Conservation (phyloP, 768 basidiomycete species). For the Mycena albidolilacea region DNA sequence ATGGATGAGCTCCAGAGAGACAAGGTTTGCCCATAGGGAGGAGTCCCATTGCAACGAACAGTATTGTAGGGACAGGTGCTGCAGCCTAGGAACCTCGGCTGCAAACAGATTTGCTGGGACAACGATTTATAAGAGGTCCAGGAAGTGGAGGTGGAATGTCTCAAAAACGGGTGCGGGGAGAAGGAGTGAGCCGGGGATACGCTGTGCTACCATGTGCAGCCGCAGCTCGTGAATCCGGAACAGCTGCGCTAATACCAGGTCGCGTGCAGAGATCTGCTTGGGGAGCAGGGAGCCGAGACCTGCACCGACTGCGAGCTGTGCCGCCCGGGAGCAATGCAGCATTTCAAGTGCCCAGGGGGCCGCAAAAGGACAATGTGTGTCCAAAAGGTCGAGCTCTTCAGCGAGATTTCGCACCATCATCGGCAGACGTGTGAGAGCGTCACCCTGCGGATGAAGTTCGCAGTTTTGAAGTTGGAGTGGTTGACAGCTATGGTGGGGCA, state of each 20-base stretch:
- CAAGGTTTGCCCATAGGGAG: conserved; percentile 24
- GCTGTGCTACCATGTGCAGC: neutral
- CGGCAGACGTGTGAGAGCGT: conserved; percentile 28
- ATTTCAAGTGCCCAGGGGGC: conserved; percentile 36
- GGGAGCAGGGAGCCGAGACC: neutral
- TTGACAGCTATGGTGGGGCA: conserved; percentile 15
- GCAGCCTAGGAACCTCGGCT: conserved; percentile 14
- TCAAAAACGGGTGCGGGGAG: conserved; percentile 21
- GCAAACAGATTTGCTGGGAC: conserved; percentile 4
- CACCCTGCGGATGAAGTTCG: conserved; percentile 7
- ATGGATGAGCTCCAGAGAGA: conserved; percentile 28
- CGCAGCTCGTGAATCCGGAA: conserved; percentile 23
- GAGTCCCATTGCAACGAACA: neutral
- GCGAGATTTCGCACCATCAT: conserved; percentile 29
- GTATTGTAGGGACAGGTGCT: conserved; percentile 21
- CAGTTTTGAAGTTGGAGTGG: conserved; percentile 11
- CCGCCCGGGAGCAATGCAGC: conserved; percentile 21
- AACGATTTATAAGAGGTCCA: neutral
- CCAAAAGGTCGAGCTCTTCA: conserved; percentile 25
- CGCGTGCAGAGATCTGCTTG: conserved; percentile 13
- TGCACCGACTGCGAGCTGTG: conserved; percentile 19
- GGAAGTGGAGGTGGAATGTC: conserved; percentile 5
- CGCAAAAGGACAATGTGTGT: conserved; percentile 24
- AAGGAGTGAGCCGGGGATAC: conserved; percentile 3
- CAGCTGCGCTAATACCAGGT: conserved; percentile 25